Evolutionary conservation across 495 filamentous ascomycete species (phyloP), one percentile per base, ranked within the genome.

Genomic region (Aspergillus indologenus): DNA sequence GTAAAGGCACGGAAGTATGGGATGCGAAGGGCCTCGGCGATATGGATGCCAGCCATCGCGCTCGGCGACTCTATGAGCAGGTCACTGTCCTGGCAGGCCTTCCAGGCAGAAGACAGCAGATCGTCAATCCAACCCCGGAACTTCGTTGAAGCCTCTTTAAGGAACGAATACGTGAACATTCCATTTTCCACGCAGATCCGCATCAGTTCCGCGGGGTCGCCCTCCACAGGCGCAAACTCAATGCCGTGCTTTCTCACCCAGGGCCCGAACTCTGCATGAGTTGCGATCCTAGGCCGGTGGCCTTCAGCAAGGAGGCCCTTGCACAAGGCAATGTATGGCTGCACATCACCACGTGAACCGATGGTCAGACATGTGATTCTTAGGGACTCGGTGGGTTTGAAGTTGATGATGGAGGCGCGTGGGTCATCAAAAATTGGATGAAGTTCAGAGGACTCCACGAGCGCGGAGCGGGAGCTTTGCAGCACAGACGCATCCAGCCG

Each of bases 1-100:
- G 93, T 94, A 71, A 98, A 98, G 0, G 92, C 95, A 59, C 94
- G 85, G 80, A 98, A 98, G 68, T 98, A 98, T 6, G 94, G 94
- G 52, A 98, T 95, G 31, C 82, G 80, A 5, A 98, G 81, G 7
- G 92, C 92, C 74, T 98, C 95, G n/a, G 94, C 94, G 60, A 98
- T 97, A 70, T 98, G 94, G 45, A 98, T 96, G 26, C 94, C 94
- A 11, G 87, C 92, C 94, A 98, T 98, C 45, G 95, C 92, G 61
- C 88, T 92, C n/a, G 94, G 94, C 45, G 89, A 93, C 63, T 98
- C 94, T 52, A 98, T 95, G 17, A 98, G 79, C 40, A 98, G 76
- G 68, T 98, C 93, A 52, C 88, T 90, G 48, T 85, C 87, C 71
- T 97, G 86, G 64, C 92, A 98, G 18, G 91, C 88, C 52, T 65